Conservation (phyloP, 2,329 filamentous ascomycete genomes). For the Talaromyces piceae region DNA sequence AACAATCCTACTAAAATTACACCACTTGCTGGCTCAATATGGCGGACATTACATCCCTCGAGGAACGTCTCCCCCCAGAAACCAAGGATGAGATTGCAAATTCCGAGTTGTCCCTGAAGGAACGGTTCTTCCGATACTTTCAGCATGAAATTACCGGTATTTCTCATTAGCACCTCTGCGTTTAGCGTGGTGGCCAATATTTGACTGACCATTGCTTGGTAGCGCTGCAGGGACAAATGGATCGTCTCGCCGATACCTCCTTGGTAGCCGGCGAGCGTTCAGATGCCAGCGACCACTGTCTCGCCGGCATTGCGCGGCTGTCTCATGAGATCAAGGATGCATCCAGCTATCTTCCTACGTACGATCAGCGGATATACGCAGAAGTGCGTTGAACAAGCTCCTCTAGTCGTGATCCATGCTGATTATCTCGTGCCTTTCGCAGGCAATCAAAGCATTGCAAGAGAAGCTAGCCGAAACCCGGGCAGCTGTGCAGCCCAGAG, state of each 20-base stretch:
- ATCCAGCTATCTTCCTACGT: constrained; percentile 71
- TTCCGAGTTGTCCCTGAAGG: constrained; percentile 49
- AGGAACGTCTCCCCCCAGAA: constrained; percentile 23
- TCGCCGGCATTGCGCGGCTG: constrained; percentile 70
- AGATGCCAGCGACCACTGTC: constrained; percentile 71
- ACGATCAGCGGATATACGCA: constrained; percentile 81
- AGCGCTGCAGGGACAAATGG: constrained; percentile 74
- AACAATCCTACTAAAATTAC: background rate
- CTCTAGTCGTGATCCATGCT: constrained; percentile 11
- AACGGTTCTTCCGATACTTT: constrained; percentile 80
- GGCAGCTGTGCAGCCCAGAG: constrained; percentile 61
- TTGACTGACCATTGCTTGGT: background rate
- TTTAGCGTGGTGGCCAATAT: background rate
- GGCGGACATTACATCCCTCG: constrained; percentile 23
- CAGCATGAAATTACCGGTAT: constrained; percentile 65
- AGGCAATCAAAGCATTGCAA: constrained; percentile 73
- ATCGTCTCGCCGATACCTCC: constrained; percentile 55
- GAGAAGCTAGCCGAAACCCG: constrained; percentile 69
- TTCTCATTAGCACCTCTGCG: constrained; percentile 14
- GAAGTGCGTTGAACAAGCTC: constrained; percentile 47
- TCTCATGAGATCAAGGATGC: constrained; percentile 81
- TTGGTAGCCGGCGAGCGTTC: constrained; percentile 65
- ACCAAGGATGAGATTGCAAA: constrained; percentile 27
- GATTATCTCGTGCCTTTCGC: constrained; percentile 12
- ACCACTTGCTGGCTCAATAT: constrained; percentile 15